phyloP scores from a whole-genome alignment of 1,284 basidiomycete species.

The Ceratobasidium theobromae region DNA sequence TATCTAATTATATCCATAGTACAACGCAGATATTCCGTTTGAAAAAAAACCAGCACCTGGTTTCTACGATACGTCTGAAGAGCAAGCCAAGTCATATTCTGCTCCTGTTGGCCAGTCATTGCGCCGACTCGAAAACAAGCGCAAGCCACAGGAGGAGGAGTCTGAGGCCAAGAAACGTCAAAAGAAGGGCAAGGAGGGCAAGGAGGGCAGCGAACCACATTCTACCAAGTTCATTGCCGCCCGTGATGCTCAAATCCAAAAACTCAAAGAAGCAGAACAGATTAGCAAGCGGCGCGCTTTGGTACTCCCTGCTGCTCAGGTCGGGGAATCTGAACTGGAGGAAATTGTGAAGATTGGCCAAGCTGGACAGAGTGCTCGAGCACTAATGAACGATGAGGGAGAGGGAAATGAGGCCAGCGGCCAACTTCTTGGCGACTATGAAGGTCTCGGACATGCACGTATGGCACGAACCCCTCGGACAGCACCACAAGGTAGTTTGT shows the following conservation, averaged over 20 bases:
- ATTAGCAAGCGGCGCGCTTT: conserved; percentile 88
- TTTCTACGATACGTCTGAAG: conserved; percentile 96
- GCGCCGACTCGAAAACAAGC: conserved; percentile 85
- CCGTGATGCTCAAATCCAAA: conserved; percentile 95
- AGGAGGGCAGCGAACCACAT: conserved; percentile 58
- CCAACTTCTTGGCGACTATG: conserved; percentile 87
- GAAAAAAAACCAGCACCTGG: conserved; percentile 95
- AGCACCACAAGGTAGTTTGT: conserved; percentile 83
- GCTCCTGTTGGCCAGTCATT: conserved; percentile 93
- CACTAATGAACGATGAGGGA: conserved; percentile 63
- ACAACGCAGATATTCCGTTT: conserved; percentile 98
- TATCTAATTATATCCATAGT: conserved; percentile 50
- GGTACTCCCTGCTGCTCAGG: conserved; percentile 86
- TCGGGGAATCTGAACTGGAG: conserved; percentile 94
- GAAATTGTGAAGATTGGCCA: conserved; percentile 99
- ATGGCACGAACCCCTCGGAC: conserved; percentile 93
- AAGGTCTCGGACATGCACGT: conserved; percentile 80
- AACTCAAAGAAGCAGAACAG: conserved; percentile 94
- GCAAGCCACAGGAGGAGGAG: conserved; percentile 88
- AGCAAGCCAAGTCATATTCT: conserved; percentile 82
- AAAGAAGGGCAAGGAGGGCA: conserved; percentile 63
- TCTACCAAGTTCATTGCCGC: conserved; percentile 92
- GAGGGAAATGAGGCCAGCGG: conserved; percentile 84
- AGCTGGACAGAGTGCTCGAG: conserved; percentile 84
- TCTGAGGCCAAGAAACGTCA: conserved; percentile 84